Evolutionary conservation across 176 grass and related monocot species (phyloP).

Genomic region (Ampelocalamus luodianensis): DNA sequence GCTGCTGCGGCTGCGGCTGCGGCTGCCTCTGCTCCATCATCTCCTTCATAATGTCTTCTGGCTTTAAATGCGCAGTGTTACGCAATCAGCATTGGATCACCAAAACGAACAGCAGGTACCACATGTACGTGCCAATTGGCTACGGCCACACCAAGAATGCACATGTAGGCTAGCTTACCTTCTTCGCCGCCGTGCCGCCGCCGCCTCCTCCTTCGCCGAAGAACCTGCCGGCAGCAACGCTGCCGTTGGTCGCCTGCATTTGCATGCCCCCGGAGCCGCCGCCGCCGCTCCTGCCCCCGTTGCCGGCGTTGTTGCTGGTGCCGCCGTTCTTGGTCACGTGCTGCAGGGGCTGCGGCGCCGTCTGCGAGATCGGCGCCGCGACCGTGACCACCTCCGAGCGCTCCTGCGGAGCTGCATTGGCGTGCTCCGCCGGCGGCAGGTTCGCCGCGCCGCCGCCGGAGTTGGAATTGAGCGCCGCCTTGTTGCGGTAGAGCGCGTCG

Average conservation of each 20-base stretch:
- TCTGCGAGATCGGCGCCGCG: slow-evolving; percentile 49
- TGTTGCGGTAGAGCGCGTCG: slow-evolving; percentile 91
- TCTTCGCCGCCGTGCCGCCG: slow-evolving; percentile 51
- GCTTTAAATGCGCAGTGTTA: slow-evolving; percentile 77
- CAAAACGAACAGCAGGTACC: slow-evolving; percentile 55
- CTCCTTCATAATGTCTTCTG: slow-evolving; percentile 93
- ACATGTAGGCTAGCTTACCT: slow-evolving; percentile 62
- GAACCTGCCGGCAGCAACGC: slow-evolving; percentile 43
- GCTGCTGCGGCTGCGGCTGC: slow-evolving; percentile 49
- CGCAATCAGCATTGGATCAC: slow-evolving; percentile 69
- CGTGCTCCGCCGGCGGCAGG: not conserved
- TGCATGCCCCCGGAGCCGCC: slow-evolving; percentile 44
- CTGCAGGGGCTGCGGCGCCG: slow-evolving; percentile 38
- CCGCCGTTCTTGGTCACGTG: slow-evolving; percentile 45
- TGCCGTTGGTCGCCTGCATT: slow-evolving; percentile 61
- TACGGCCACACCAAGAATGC: slow-evolving; percentile 40
- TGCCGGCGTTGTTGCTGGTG: slow-evolving; percentile 36
- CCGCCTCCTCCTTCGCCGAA: slow-evolving; percentile 41
- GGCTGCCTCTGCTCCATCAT: slow-evolving; percentile 61
- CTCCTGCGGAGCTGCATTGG: slow-evolving; percentile 39
- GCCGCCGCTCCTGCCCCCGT: not conserved
- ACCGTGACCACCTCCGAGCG: slow-evolving; percentile 13
- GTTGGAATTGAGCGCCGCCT: slow-evolving; percentile 42
- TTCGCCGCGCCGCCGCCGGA: not conserved
- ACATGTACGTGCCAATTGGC: slow-evolving; percentile 52